Evolutionary conservation across 192 early-diverging fungal genomes (phyloP), one percentile per base, ranked within the genome.

Genomic region (Pilobolus umbonatus): DNA sequence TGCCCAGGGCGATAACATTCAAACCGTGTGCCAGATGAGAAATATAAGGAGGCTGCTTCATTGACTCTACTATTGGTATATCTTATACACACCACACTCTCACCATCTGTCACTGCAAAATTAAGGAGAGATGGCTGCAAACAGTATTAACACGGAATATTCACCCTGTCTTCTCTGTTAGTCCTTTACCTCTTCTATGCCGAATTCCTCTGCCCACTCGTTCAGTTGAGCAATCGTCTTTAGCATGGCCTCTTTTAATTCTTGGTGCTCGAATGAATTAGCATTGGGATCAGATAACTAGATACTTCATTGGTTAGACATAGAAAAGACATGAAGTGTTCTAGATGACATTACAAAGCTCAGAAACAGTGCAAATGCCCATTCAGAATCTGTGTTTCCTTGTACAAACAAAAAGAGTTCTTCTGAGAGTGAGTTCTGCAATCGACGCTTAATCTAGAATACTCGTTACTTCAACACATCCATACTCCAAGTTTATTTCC

Each of bases 91-190:
- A 91, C 83, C 0, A 91, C 85, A 6, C 76, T 72, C 51, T 80
- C 80, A 5, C 88, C 88, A 61, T 89, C 86, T n/a, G 88, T 91
- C 5, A 91, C 85, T 6, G 88, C 88, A 75, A 91, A 88, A 59
- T 91, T 91, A 64, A 91, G 73, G 53, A 88, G 62, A 8, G 87
- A 88, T 19, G 79, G 72, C 73, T 87, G 71, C 22, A 49, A 39
- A 14, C 32, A 12, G n/a, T 36, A n/a, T 40, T 15, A 54, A 46
- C 29, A 47, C 28, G 31, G 7, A 44, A 34, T 35, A 38, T 8
- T 17, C 8, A 30, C 30, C 24, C 35, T 38, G 21, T 45, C 11
- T 52, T 6, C 31, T 30, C 1, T 35, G 5, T 43, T 38, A 19
- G 39, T 26, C 17, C 24, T 36, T 50, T 57, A 65, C 64, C 60